Evolutionary conservation across 768 basidiomycete genomes (phyloP).

Genomic region (Amanita exitialis): DNA sequence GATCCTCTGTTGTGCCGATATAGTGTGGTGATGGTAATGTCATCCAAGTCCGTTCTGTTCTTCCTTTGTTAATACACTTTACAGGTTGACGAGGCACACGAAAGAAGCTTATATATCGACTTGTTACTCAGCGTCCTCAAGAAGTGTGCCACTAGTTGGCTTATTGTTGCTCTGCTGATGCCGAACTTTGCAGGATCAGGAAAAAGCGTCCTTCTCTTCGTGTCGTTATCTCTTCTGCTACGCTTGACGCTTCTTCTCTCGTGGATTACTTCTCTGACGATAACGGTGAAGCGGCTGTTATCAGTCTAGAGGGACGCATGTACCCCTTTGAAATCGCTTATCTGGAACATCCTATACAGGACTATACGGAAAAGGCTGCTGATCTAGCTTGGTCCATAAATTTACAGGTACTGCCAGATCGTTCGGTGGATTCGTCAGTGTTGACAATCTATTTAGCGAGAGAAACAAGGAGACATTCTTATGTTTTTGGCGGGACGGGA

Average conservation of each 20-base stretch:
- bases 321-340: constrained; percentile 94
- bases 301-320: constrained; percentile 89
- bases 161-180: background rate
- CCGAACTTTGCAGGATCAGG: constrained; percentile 53
- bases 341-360: constrained; percentile 61
- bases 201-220: constrained; percentile 85
- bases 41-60: constrained; percentile 3
- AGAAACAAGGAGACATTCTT: constrained; percentile 80
- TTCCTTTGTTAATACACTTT: constrained; percentile 1
- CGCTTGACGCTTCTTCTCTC: constrained; percentile 87
- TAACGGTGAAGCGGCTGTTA: constrained; percentile 66
- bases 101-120: constrained; percentile 93
- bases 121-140: constrained; percentile 85
- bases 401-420: constrained; percentile 42
- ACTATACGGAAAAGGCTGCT: constrained; percentile 79
- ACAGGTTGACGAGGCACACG: constrained; percentile 96
- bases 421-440: background rate
- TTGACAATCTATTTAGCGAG: constrained; percentile 30
- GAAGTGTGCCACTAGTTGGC: constrained; percentile 47
- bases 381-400: constrained; percentile 80
- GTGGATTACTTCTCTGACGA: constrained; percentile 78
- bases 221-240: constrained; percentile 92
- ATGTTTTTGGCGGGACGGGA: constrained; percentile 94
- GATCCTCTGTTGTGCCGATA: constrained; percentile 90
- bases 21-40: constrained; percentile 85